Evolutionary conservation across 2,329 filamentous ascomycete species (phyloP).

Genomic region (Nemania sp.): DNA sequence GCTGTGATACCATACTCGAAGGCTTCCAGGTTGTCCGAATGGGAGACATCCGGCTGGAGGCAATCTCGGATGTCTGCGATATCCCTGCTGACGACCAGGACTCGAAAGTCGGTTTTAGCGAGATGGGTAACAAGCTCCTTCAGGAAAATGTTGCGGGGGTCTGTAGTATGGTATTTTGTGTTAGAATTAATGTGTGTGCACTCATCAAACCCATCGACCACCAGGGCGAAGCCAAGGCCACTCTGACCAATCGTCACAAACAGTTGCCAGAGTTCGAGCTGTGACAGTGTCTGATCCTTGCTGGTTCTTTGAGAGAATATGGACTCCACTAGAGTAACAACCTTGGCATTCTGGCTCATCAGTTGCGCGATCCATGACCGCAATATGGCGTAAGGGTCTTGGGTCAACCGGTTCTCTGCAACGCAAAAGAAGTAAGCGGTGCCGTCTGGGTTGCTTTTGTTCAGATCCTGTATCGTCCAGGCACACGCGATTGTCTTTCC

Average conservation of each 20-base stretch:
- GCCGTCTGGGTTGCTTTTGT: background rate
- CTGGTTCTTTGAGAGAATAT: slow-evolving; percentile 2
- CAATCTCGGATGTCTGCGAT: slow-evolving; percentile 16
- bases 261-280: slow-evolving; percentile 20
- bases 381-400: slow-evolving; percentile 17
- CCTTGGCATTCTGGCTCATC: slow-evolving; percentile 9
- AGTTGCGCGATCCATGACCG: slow-evolving; percentile 8
- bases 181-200: slow-evolving; percentile 11
- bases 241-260: slow-evolving; percentile 16
- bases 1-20: slow-evolving; percentile 15
- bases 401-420: slow-evolving; percentile 13
- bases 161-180: slow-evolving; percentile 12
- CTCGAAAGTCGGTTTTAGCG: slow-evolving; percentile 13
- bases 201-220: slow-evolving; percentile 16
- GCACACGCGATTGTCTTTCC: slow-evolving; percentile 6
- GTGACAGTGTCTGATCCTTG: slow-evolving; percentile 12
- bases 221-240: background rate
- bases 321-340: slow-evolving; percentile 8
- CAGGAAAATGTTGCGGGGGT: slow-evolving; percentile 18
- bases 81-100: slow-evolving; percentile 15
- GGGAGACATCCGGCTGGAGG: background rate
- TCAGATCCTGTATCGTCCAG: slow-evolving; percentile 15
- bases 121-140: slow-evolving; percentile 10
- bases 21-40: background rate
- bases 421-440: slow-evolving; percentile 20